Base-by-base conservation (phyloP, 257 asterid genomes). In the Coffea canephora region DNA sequence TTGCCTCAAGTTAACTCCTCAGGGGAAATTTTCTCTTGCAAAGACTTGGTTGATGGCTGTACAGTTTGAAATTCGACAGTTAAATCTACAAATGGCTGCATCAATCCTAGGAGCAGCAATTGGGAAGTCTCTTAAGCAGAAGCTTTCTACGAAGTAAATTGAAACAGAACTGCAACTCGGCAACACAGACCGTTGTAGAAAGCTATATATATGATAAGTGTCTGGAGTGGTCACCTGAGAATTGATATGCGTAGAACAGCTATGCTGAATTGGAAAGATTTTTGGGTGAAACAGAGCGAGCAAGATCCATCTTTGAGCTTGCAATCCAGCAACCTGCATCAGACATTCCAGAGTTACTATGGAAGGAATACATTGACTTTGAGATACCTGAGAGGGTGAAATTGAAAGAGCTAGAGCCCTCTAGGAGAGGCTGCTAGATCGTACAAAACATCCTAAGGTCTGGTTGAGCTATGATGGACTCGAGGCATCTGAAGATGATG, bases 281-380 rank as follows among this genome's bases (percentile, higher is more conserved):
- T 45, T 86, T 93, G 77, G 87, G 83, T 61, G 99, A 95, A 90
- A 90, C 97, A 15, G 98, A 93, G 78, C 85, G 99, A 80, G 98
- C 98, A 68, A 90, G 99, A 82, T 90, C 97, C 52, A 87, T 95
- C 75, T 95, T 90, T 89, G 97, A 94, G 91, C 92, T 95, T 73
- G 99, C 99, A 57, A 94, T 94, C 80, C 96, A 91, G 87, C 99
- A 92, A 75, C 97, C 98, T 85, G 94, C 97, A 13, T 82, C 93
- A 54, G 97, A 95, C 86, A 92, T 93, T 98, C 99, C 99, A 11
- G 98, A 95, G 89, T 78, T 95, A 48, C 78, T 93, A 73, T 95
- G 99, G 98, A 95, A 91, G 98, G 99, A 91, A 91, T 57, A 94
- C 80, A 94, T 96, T 4, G 99, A 96, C 87, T 96, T 96, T 55